Evolutionary conservation across 1,284 basidiomycete species (phyloP), one percentile per base, ranked within the genome.

Genomic region (Volvariella volvacea): DNA sequence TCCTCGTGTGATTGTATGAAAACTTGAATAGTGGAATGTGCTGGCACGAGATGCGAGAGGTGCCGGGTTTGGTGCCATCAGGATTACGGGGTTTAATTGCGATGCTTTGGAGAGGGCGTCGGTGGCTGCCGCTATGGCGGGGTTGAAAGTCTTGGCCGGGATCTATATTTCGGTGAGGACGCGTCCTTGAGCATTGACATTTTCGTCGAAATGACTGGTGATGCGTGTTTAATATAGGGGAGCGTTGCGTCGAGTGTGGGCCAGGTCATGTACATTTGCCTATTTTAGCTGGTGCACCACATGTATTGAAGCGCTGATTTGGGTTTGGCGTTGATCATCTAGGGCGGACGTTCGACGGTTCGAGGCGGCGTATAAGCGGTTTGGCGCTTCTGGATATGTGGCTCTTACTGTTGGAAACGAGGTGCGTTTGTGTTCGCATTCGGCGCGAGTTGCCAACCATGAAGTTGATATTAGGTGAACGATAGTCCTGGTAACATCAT

Each of bases 371-470:
- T 59, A 58, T 42, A 45, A 31, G 1, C 55, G 54, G 40, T 66
- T 59, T 33, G 63, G 64, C 6, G 46, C 55, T 2, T 52, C 51
- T 4, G 48, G 56, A 43, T 66, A 60, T 48, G 46, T 55, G 22
- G 63, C 60, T 4, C 50, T 66, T 28, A 61, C 62, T 0, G 49
- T 66, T 41, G 64, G 64, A 38, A 66, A 67, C 40, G 65, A 67
- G 54, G 57, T 59, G 6, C 55, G n/a, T n/a, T n/a, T n/a, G n/a
- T n/a, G n/a, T n/a, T n/a, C n/a, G n/a, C n/a, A n/a, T n/a, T n/a
- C n/a, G n/a, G n/a, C n/a, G n/a, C n/a, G n/a, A n/a, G n/a, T n/a
- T n/a, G n/a, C n/a, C n/a, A n/a, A n/a, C n/a, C n/a, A n/a, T n/a
- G n/a, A n/a, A n/a, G n/a, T n/a, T n/a, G n/a, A n/a, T n/a, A n/a